Percentiles rank a stretch among this genome's conserved stretches.
Conservation (phyloP, 139 green algal species). For the Tetradesmus obliquus region DNA sequence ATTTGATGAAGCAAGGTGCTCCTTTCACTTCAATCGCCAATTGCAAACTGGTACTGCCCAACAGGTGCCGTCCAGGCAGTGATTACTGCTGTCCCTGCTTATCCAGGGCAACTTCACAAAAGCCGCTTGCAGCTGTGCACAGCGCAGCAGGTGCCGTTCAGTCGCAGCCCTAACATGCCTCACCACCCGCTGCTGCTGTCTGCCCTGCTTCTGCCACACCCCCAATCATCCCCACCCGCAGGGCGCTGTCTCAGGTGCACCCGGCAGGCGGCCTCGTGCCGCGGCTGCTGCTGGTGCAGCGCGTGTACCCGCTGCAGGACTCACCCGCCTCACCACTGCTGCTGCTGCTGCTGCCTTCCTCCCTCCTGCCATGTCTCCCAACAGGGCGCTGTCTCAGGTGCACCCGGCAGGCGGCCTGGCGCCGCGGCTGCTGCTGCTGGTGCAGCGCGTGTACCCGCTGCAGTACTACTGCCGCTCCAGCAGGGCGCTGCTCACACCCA, state of each 20-base stretch:
- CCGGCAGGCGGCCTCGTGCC: constrained; percentile 47
- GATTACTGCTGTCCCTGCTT: no score
- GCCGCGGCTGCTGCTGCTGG: constrained; percentile 50
- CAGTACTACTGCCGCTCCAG: constrained; percentile 35
- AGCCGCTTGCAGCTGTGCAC: no score
- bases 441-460: constrained; percentile 46
- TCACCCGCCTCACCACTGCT: constrained; percentile 22
- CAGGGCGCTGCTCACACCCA: not conserved
- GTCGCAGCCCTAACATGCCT: no score
- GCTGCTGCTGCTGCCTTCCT: constrained; percentile 53
- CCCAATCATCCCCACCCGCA: not conserved
- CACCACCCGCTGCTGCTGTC: not conserved
- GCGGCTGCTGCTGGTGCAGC: constrained; percentile 48
- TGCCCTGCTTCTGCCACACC: no score
- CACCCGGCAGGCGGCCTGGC: constrained; percentile 45
- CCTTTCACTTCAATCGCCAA: no score
- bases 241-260: constrained; percentile 43
- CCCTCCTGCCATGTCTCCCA: no score
- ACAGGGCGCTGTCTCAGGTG: constrained; percentile 46
- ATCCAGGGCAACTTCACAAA: no score
- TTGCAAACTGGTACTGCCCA: no score
- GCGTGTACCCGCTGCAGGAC: constrained; percentile 48
- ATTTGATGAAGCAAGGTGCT: no score
- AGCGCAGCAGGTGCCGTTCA: no score
- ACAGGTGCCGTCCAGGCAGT: no score